A percentile compares a stretch with the other conserved stretches of the same genome.
These are phyloP conservation scores for Brassica balearica DNA, from an alignment of 441 rosid genomes.

Conservation along the genomic window DNA sequence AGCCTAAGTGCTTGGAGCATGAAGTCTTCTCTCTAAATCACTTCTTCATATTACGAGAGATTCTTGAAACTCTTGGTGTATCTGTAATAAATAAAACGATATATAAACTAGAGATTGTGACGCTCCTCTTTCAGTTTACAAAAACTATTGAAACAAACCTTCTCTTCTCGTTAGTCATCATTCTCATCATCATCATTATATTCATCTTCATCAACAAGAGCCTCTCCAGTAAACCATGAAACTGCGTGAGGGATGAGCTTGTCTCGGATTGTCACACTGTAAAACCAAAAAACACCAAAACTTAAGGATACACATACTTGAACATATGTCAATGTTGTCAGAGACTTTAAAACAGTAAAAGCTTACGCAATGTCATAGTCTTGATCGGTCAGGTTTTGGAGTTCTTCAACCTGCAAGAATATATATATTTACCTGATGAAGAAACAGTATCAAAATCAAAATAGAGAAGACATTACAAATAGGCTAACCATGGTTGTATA, in stretches of 20 bases:
- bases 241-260: conserved; percentile 46
- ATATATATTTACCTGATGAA: conserved; percentile 2
- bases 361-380: conserved; percentile 87
- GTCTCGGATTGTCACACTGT: conserved; percentile 44
- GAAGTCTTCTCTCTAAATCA: conserved; percentile 46
- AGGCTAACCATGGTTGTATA: conserved; percentile 29
- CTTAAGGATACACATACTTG: not conserved
- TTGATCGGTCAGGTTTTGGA: conserved; percentile 76
- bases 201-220: conserved; percentile 42
- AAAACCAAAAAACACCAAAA: not conserved
- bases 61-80: conserved; percentile 25
- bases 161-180: conserved; percentile 22
- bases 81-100: conserved; percentile 27
- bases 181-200: conserved; percentile 31
- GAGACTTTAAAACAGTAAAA: conserved; percentile 19
- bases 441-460: not conserved
- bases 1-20: conserved; percentile 70
- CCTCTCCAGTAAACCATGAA: conserved; percentile 51
- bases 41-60: conserved; percentile 20
- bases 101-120: conserved; percentile 16
- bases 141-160: conserved; percentile 6
- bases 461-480: too few species aligned
- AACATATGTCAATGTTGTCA: conserved; percentile 9
- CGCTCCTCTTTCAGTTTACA: conserved; percentile 13
- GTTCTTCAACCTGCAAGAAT: conserved; percentile 65